These are phyloP conservation scores for Hypoxylon sp. DNA, from an alignment of 2,329 filamentous ascomycete species.

Conservation along the genomic window DNA sequence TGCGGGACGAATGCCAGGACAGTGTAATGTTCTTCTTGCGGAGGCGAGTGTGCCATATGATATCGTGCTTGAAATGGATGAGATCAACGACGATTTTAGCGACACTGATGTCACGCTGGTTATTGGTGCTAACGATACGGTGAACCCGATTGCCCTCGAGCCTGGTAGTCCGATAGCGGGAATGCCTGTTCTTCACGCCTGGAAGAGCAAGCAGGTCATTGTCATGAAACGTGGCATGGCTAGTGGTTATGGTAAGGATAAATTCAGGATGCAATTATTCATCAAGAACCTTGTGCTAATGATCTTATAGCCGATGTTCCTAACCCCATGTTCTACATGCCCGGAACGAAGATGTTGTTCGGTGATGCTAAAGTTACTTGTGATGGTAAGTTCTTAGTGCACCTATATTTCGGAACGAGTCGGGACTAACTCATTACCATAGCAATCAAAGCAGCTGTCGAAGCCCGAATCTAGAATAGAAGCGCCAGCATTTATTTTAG, in stretches of 20 bases:
- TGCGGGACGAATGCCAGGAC: slow-evolving; percentile 91
- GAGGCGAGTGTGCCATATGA: slow-evolving; percentile 92
- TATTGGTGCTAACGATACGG: slow-evolving; percentile 93
- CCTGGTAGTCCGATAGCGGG: slow-evolving; percentile 87
- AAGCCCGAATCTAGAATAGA: slow-evolving; percentile 54
- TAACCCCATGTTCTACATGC: slow-evolving; percentile 95
- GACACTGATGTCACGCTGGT: slow-evolving; percentile 90
- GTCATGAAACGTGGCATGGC: slow-evolving; percentile 95
- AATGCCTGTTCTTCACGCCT: slow-evolving; percentile 92
- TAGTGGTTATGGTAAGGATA: slow-evolving; percentile 81
- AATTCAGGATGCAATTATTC: neutral
- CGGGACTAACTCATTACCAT: slow-evolving; percentile 5
- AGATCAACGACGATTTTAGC: slow-evolving; percentile 92
- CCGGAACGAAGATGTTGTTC: slow-evolving; percentile 90
- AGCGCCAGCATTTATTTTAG: slow-evolving; percentile 39
- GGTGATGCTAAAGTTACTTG: slow-evolving; percentile 89
- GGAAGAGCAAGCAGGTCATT: slow-evolving; percentile 94
- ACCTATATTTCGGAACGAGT: neutral
- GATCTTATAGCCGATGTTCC: slow-evolving; percentile 79
- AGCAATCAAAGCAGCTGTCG: slow-evolving; percentile 61
- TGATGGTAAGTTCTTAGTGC: slow-evolving; percentile 71
- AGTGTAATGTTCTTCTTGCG: slow-evolving; percentile 91
- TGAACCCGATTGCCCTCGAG: slow-evolving; percentile 90
- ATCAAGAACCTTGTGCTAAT: slow-evolving; percentile 8
- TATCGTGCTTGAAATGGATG: slow-evolving; percentile 94